Conservation (phyloP, 106 monocot species). For the Ottelia alismoides region DNA sequence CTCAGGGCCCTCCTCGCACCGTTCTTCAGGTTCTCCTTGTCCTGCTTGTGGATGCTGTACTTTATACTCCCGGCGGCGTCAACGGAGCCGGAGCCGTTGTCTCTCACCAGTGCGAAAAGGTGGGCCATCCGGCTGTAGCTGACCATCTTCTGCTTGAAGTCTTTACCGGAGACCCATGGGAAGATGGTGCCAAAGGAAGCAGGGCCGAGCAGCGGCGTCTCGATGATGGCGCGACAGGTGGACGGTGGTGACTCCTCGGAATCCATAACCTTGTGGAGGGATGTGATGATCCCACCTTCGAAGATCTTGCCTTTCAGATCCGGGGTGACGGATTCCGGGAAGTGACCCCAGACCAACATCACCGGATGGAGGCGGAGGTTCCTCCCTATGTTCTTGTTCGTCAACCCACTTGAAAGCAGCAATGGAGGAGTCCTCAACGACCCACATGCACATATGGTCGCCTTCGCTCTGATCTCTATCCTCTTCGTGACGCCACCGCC, state of each 20-base stretch:
- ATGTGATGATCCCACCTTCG: conserved; percentile 67
- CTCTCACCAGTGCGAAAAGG: conserved; percentile 47
- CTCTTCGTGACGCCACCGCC: conserved; percentile 11
- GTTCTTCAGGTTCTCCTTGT: conserved; percentile 33
- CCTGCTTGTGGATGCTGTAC: conserved; percentile 20
- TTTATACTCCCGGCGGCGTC: conserved; percentile 12
- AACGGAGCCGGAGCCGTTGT: conserved; percentile 37
- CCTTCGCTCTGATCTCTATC: conserved; percentile 35
- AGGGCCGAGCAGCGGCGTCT: conserved; percentile 45
- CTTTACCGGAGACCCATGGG: conserved; percentile 52
- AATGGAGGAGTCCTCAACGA: conserved; percentile 55
- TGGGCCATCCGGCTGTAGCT: conserved; percentile 45
- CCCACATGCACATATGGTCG: conserved; percentile 47
- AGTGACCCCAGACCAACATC: conserved; percentile 56
- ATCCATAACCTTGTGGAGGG: conserved; percentile 17
- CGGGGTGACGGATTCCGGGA: conserved; percentile 27
- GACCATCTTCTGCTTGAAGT: conserved; percentile 45
- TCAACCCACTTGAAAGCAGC: conserved; percentile 40
- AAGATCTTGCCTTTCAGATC: conserved; percentile 37
- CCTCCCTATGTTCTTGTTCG: conserved; percentile 54
- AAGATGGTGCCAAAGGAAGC: conserved; percentile 18
- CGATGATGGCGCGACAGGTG: conserved; percentile 19
- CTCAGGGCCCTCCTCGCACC: conserved; percentile 32
- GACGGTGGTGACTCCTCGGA: not conserved
- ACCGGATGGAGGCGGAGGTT: conserved; percentile 70